Evolutionary conservation across 2,329 filamentous ascomycete genomes (phyloP).

Genomic region (Cladophialophora immunda): DNA sequence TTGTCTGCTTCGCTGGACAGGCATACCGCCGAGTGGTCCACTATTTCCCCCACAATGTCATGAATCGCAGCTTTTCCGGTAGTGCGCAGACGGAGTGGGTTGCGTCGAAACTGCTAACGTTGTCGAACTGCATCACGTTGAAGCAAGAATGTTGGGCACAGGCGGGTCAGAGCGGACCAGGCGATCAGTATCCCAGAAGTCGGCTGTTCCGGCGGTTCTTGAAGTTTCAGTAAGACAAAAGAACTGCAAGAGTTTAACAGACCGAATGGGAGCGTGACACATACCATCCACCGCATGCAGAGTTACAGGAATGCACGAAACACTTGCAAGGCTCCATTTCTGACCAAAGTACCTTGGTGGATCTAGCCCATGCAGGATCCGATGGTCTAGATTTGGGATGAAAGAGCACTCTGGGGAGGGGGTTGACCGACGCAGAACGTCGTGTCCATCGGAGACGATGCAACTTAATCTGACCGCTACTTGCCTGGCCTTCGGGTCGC

Average conservation of each 20-base stretch:
- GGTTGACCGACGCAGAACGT: background rate
- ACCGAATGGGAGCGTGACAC: slow-evolving; percentile 21
- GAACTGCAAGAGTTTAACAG: background rate
- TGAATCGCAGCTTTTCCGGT: background rate
- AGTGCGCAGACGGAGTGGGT: background rate
- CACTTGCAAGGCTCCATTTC: slow-evolving; percentile 9
- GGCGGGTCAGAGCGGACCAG: background rate
- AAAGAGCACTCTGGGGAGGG: too few relatives aligned
- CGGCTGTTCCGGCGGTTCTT: background rate
- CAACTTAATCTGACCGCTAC: slow-evolving; percentile 33
- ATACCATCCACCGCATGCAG: slow-evolving; percentile 5
- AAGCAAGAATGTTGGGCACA: slow-evolving; percentile 8
- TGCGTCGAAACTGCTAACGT: background rate
- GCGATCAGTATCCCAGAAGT: background rate
- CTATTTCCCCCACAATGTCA: background rate
- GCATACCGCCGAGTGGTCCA: background rate
- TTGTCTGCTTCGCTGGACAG: background rate
- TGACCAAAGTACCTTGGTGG: background rate
- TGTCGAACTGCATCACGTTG: slow-evolving; percentile 2
- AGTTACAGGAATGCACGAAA: background rate
- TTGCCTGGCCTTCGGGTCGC: slow-evolving; percentile 12
- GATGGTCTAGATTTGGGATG: slow-evolving; percentile 13
- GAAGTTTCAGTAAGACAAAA: background rate
- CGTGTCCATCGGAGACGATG: slow-evolving; percentile 23
- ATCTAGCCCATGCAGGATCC: slow-evolving; percentile 1